Conservation (phyloP, 2,329 filamentous ascomycete genomes). For the Chaetomiaceae sp. region DNA sequence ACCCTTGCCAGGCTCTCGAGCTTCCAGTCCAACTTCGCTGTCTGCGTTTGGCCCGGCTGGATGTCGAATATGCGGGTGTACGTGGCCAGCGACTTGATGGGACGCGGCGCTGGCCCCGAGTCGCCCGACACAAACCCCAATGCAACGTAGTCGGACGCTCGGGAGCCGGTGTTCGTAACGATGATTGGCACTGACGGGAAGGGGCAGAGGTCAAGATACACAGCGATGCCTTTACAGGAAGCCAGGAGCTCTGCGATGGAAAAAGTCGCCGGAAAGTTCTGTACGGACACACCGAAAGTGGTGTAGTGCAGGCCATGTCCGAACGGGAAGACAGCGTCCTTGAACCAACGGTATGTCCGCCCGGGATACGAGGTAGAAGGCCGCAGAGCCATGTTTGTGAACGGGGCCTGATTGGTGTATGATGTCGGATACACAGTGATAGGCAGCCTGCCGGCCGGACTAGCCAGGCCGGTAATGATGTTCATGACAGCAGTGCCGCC, state of each 20-base stretch:
- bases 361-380: conserved; percentile 38
- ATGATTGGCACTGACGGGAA: conserved; percentile 39
- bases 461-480: conserved; percentile 44
- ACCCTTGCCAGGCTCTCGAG: conserved; percentile 46
- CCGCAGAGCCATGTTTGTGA: conserved; percentile 50
- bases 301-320: conserved; percentile 57
- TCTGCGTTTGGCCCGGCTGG: conserved; percentile 32
- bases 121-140: conserved; percentile 46
- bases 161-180: conserved; percentile 44
- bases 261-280: conserved; percentile 23
- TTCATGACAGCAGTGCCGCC: conserved; percentile 53
- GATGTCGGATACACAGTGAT: conserved; percentile 51
- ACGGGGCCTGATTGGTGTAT: conserved; percentile 46
- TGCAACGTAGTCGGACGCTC: conserved; percentile 48
- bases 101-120: conserved; percentile 45
- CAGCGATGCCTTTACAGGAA: conserved; percentile 30
- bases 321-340: conserved; percentile 46
- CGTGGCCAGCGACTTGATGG: conserved; percentile 47
- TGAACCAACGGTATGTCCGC: conserved; percentile 56
- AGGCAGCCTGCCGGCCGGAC: conserved; percentile 50
- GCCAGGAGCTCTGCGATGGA: conserved; percentile 35
- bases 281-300: conserved; percentile 30
- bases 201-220: conserved; percentile 38
- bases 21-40: conserved; percentile 37
- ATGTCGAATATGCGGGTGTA: conserved; percentile 44